phyloP scores from a whole-genome alignment of 176 grass and related monocot genomes.

The Zizania latifolia region DNA sequence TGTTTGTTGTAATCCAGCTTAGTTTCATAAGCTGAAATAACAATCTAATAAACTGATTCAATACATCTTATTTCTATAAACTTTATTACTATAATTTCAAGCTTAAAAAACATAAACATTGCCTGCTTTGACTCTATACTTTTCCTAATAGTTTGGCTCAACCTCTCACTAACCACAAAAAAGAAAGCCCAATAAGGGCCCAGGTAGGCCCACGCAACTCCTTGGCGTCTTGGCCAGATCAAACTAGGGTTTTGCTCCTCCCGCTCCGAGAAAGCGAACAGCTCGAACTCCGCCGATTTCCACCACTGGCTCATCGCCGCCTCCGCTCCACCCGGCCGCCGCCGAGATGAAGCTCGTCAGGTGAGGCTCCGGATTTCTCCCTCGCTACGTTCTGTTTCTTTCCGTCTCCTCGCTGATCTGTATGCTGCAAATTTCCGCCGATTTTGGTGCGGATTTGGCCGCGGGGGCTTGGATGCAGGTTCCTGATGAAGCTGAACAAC shows the following conservation, averaged over 20 bases:
- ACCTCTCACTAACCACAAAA: neutral
- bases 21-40: no score
- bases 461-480: conserved; percentile 35
- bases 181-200: conserved; percentile 10
- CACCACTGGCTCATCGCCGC: conserved; percentile 4
- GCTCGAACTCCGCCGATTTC: conserved; percentile 14
- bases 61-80: no score
- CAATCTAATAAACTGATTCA: no score
- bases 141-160: no score
- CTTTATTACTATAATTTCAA: no score
- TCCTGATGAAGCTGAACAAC: conserved; percentile 98
- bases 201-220: conserved; percentile 2
- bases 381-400: neutral
- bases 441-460: conserved; percentile 25
- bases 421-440: conserved; percentile 5
- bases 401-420: neutral
- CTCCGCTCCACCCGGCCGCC: neutral
- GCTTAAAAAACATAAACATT: no score
- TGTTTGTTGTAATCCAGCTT: no score
- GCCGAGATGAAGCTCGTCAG: conserved; percentile 96
- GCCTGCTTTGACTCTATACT: no score
- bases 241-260: conserved; percentile 51
- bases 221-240: conserved; percentile 3
- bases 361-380: conserved; percentile 3
- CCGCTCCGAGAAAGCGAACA: conserved; percentile 37